Percentiles rank a stretch among this genome's conserved stretches.
These are phyloP conservation scores for Globisporangium spiculum DNA, from an alignment of 352 stramenopile genomes.

Conservation along the genomic window DNA sequence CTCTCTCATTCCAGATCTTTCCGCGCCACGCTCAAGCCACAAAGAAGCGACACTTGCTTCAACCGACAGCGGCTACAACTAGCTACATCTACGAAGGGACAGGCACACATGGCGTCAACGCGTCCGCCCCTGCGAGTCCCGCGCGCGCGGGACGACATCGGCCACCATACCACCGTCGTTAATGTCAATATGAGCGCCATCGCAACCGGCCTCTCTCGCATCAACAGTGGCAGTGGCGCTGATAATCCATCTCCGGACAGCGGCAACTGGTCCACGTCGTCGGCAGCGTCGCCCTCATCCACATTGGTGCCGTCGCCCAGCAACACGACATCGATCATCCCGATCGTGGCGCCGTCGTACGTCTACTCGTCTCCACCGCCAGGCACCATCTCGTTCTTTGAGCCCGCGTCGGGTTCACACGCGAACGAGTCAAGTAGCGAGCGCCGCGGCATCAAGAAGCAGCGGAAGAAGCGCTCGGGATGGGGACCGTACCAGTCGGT, in stretches of 20 bases:
- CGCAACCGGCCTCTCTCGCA: neutral
- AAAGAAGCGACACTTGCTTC: neutral
- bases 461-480: constrained; percentile 1
- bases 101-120: neutral
- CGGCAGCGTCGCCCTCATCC: neutral
- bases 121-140: neutral
- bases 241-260: neutral
- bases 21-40: constrained; percentile 9
- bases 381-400: constrained; percentile 15
- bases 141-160: constrained; percentile 1
- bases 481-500: constrained; percentile 21
- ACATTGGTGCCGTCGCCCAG: neutral
- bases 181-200: constrained; percentile 1
- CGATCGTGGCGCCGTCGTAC: constrained; percentile 10
- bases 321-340: constrained; percentile 9
- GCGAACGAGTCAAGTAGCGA: constrained; percentile 27
- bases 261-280: constrained; percentile 6
- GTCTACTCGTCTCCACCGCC: neutral
- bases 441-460: constrained; percentile 25
- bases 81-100: neutral
- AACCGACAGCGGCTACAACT: too few relatives aligned
- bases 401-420: constrained; percentile 5
- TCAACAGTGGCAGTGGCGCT: neutral
- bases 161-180: neutral
- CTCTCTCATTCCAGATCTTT: constrained; percentile 30